Percentiles rank a stretch among this genome's conserved stretches.
These are phyloP conservation scores for Xylaria flabelliformis DNA, from an alignment of 495 filamentous ascomycete genomes.

Conservation along the genomic window DNA sequence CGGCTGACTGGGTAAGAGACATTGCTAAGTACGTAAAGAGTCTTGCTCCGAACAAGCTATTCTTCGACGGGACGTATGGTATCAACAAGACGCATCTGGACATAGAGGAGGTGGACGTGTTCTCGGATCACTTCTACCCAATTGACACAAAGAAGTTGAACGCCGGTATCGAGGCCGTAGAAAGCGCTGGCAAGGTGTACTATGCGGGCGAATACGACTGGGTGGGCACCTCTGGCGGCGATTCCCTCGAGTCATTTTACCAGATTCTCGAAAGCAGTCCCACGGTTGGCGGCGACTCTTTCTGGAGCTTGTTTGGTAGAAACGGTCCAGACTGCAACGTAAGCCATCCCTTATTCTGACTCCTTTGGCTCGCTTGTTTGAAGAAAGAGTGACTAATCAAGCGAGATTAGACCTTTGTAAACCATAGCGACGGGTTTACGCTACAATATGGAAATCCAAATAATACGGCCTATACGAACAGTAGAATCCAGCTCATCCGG, in stretches of 20 bases:
- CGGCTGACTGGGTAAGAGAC: slow-evolving; percentile 54
- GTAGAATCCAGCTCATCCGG: slow-evolving; percentile 49
- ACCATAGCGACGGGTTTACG: slow-evolving; percentile 53
- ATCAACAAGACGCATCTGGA: slow-evolving; percentile 57
- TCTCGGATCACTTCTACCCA: slow-evolving; percentile 61
- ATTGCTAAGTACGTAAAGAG: slow-evolving; percentile 56
- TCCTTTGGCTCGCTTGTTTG: background rate
- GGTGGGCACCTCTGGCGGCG: slow-evolving; percentile 44
- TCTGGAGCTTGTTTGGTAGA: slow-evolving; percentile 61
- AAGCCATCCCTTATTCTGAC: slow-evolving; percentile 28
- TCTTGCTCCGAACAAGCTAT: slow-evolving; percentile 57
- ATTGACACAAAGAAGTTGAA: slow-evolving; percentile 51
- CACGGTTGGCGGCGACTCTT: slow-evolving; percentile 52
- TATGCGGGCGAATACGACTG: slow-evolving; percentile 62
- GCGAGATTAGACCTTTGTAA: slow-evolving; percentile 42
- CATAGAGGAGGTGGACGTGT: slow-evolving; percentile 58
- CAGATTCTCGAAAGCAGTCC: slow-evolving; percentile 51
- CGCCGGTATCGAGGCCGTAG: slow-evolving; percentile 49
- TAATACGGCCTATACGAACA: slow-evolving; percentile 50
- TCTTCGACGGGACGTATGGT: slow-evolving; percentile 62
- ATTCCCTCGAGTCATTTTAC: slow-evolving; percentile 51
- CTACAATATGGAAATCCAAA: slow-evolving; percentile 57
- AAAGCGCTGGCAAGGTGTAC: slow-evolving; percentile 51
- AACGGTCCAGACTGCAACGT: slow-evolving; percentile 57
- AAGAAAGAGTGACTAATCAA: background rate